Base-by-base conservation (phyloP, 1,139 yeast genomes). In the Protomyces pachydermus region DNA sequence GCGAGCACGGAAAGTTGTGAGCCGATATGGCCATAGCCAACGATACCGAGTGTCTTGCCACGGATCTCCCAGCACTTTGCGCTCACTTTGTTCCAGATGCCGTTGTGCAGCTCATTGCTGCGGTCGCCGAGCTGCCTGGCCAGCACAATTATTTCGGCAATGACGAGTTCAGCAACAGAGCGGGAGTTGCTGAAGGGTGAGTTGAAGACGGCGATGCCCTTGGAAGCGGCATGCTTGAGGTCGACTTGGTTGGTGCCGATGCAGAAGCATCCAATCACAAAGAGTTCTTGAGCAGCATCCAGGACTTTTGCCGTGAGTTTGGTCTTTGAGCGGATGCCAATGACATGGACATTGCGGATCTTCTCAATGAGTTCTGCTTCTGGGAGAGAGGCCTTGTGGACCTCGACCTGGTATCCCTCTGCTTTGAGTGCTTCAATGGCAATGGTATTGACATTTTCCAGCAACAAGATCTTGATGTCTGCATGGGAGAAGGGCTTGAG, bases 171-270 rank as follows among this genome's bases (percentile, higher is more conserved):
- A 67, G 99, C 99, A 57, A 93, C 99, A 3, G 97, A 91, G 79
- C 99, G 87, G 39, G 98, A 93, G 81, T 93, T 93, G 70, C 97
- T 91, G 80, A 95, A 93, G 65, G 99, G 99, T 45, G 98, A 93
- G 82, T 93, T 93, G 86, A 93, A 93, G 38, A 93, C 98, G 60
- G 98, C 91, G 76, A 91, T 83, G 79, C 99, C 99, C 61, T 84
- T 82, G 73, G 86, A 84, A 69, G 98, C 97, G 67, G 99, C 99
- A 72, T 76, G 88, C 70, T 88, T 89, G 70, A 93, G 82, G 75
- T 93, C 95, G 66, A 93, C 99, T 80, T 93, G 99, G 79, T 93
- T 93, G 66, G 98, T 95, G 73, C 99, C 99, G 72, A 93, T 93
- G 81, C 99, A 93, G 87, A 93, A 93, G 80, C 99, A 93, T 66